Base-by-base conservation (phyloP, 345 rosid genomes). In the Lepidium sativum region DNA sequence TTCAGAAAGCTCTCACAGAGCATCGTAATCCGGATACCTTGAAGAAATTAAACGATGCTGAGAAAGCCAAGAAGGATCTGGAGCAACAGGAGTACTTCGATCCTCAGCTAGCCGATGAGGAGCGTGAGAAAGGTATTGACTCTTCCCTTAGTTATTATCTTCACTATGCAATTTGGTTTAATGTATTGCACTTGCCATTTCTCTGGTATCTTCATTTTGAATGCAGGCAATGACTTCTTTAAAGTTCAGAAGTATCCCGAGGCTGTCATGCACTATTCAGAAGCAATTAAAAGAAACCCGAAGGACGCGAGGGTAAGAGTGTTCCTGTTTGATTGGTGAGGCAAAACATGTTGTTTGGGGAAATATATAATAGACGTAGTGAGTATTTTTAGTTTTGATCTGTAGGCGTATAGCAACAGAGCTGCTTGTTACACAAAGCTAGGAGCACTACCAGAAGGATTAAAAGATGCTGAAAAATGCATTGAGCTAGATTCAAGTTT, bases 1-100 rank as follows among this genome's bases (percentile, higher is more conserved):
- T 84, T 78, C 99, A 94, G 78, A 94, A 94, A 77, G 99, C 99
- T 65, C 92, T 94, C 4, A 94, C 99, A 8, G 99, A 94, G 86
- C 96, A 90, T 70, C 95, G 97, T 18, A 90, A 94, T 45, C 96
- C 99, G 1, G 99, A 90, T 63, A 94, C 99, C 0, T 69, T 94
- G 84, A 94, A 94, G 82, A 94, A 80, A 65, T 82, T 84, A 12
- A 88, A 90, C 71, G 99, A 94, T 0, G 99, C 96, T 6, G 92
- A 90, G 85, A 94, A 81, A 72, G 92, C 85, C 13, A 90, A 83
- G 82, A 94, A 94, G 68, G 99, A 94, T 16, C 75, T 90, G 6
- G 99, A 90, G 77, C 99, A 90, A 32, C 86, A 83, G 60, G 99
- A 94, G 64, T 81, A 84, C 51, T 94, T 84, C 73, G 99, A 94